Evolutionary conservation across 108 stramenopile genomes (phyloP).

Genomic region (Nitzschia palea): DNA sequence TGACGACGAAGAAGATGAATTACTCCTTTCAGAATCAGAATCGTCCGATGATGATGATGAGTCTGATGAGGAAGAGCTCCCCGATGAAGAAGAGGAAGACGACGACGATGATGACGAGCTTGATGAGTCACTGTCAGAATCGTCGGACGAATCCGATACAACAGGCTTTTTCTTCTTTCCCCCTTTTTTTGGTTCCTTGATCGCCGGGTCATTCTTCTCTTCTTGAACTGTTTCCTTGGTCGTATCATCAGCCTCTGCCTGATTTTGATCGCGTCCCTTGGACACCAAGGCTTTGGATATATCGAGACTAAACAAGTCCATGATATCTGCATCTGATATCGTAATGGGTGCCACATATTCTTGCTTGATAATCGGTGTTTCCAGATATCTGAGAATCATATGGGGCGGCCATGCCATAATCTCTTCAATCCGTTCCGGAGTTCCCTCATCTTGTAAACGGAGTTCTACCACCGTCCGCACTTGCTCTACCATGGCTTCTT

Average conservation of each 20-base stretch:
- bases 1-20: slow-evolving; percentile 10
- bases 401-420: slow-evolving; percentile 14
- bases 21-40: background rate
- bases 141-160: background rate
- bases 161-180: background rate
- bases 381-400: slow-evolving; percentile 10
- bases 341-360: background rate
- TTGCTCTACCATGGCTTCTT: slow-evolving; percentile 14
- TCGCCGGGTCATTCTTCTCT: background rate
- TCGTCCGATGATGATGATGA: background rate
- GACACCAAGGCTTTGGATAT: slow-evolving; percentile 3
- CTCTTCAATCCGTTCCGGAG: slow-evolving; percentile 6
- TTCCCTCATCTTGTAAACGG: slow-evolving; percentile 8
- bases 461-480: background rate
- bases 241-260: background rate
- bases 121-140: too few relatives aligned
- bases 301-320: slow-evolving; percentile 11
- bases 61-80: slow-evolving; percentile 4
- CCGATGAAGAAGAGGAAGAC: background rate
- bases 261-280: background rate
- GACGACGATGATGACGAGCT: background rate
- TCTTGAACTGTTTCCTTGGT: background rate
- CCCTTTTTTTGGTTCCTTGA: background rate
- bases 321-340: slow-evolving; percentile 12
- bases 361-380: background rate